Evolutionary conservation across 768 basidiomycete genomes (phyloP).

Genomic region (Mycena sanguinolenta): DNA sequence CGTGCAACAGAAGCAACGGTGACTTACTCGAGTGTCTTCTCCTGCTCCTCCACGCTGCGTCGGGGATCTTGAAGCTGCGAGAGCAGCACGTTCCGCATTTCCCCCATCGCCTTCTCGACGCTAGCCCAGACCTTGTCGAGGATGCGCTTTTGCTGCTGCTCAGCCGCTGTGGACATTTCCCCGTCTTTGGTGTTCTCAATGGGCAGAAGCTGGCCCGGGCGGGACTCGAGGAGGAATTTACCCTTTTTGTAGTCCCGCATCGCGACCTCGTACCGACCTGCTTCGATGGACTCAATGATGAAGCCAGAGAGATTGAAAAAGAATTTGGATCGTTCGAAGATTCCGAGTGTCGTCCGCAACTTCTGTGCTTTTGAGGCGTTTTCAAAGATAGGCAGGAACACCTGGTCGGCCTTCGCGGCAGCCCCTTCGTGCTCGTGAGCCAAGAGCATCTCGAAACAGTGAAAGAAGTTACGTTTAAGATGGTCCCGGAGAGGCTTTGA

Average conservation of each 20-base stretch:
- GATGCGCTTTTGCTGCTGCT: slow-evolving; percentile 90
- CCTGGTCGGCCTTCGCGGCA: slow-evolving; percentile 93
- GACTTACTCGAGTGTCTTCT: slow-evolving; percentile 94
- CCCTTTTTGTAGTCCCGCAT: slow-evolving; percentile 98
- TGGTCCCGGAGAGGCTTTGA: slow-evolving; percentile 86
- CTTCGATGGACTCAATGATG: slow-evolving; percentile 89
- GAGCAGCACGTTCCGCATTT: slow-evolving; percentile 85
- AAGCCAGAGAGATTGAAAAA: slow-evolving; percentile 98
- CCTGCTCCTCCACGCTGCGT: slow-evolving; percentile 91
- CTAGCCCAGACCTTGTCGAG: slow-evolving; percentile 96
- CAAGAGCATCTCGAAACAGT: background rate
- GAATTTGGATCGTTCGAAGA: slow-evolving; percentile 97
- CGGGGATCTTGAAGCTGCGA: slow-evolving; percentile 85
- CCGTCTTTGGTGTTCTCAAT: slow-evolving; percentile 73
- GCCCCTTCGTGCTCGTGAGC: slow-evolving; percentile 67
- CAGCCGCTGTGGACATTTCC: slow-evolving; percentile 59
- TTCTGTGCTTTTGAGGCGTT: slow-evolving; percentile 96
- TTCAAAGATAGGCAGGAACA: slow-evolving; percentile 95
- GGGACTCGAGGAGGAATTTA: slow-evolving; percentile 87
- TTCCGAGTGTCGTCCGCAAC: slow-evolving; percentile 90
- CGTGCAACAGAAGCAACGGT: slow-evolving; percentile 5
- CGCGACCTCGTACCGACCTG: slow-evolving; percentile 93
- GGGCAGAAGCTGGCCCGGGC: slow-evolving; percentile 88
- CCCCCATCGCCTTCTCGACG: slow-evolving; percentile 94
- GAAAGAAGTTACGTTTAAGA: slow-evolving; percentile 76